Base-by-base conservation (phyloP, 2,329 filamentous ascomycete genomes). In the Calonectria multiphialidica region DNA sequence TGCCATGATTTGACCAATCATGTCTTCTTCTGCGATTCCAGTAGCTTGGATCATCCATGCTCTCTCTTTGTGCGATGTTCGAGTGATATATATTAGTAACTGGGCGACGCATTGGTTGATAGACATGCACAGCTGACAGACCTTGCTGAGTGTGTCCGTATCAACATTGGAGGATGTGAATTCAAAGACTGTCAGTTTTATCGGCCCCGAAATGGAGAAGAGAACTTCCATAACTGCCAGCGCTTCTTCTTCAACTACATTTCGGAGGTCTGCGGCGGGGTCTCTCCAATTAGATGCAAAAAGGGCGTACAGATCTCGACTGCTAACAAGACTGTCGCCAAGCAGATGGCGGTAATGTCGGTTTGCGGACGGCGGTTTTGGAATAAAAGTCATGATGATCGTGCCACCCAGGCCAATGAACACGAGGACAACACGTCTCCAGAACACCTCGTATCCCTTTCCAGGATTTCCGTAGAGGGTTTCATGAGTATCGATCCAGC, bases 401-500 rank as follows among this genome's bases (percentile, higher is more conserved):
- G 59, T 40, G 3, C 47, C 72, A 5, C 25, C 68, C 21, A 71
- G 68, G 9, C 72, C 68, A 5, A 66, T 33, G 13, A 73, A 66
- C 4, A 73, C 72, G 4, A 71, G 68, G 10, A 73, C 59, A 25
- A 71, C 2, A 5, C 72, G 59, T 18, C 49, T 66, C 68, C 68
- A 73, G 49, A 73, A 73, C 0, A 71, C 68, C 16, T 68, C 42
- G 35, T 73, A 73, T 47, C 70, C 72, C 7, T 66, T 49, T 6
- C 66, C 66, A 40, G 66, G 72, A 5, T 70, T 77, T 2, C 75
- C 75, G 5, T 77, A 77, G 16, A 49, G 55, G 0, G 72, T 71
- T 9, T 72, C 74, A 12, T 77, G 75, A 1, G 73, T 77, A 5
- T 77, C 75, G 0, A 77, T 72, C 75, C 75, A 77, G 23, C 75